Conservation (phyloP, 2,329 filamentous ascomycete genomes). For the Passalora sequoiae region DNA sequence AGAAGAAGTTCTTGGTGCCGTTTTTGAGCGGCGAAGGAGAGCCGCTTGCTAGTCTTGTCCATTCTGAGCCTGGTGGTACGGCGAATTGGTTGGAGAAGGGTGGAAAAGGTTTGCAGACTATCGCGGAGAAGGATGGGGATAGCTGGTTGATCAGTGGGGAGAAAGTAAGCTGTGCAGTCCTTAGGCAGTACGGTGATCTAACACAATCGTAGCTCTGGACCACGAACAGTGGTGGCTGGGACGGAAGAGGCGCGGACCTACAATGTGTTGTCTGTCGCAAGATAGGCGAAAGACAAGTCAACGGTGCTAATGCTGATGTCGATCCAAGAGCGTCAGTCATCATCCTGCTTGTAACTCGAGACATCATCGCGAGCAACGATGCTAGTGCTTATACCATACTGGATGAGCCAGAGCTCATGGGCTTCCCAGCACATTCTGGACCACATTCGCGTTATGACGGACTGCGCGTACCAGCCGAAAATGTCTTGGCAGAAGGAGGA, state of each 20-base stretch:
- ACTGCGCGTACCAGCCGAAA: conserved; percentile 74
- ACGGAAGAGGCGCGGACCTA: conserved; percentile 48
- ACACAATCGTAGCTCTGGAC: conserved; percentile 45
- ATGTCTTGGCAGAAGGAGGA: conserved; percentile 54
- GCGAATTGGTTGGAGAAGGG: conserved; percentile 52
- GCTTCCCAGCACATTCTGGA: conserved; percentile 47
- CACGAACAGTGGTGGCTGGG: conserved; percentile 52
- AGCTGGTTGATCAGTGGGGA: conserved; percentile 52
- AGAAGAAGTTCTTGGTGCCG: conserved; percentile 42
- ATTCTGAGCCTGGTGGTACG: conserved; percentile 49
- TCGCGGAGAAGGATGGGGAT: conserved; percentile 45
- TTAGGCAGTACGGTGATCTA: background rate
- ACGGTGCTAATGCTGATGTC: conserved; percentile 10
- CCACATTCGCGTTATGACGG: conserved; percentile 78
- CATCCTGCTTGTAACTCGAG: conserved; percentile 48
- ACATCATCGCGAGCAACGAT: conserved; percentile 44
- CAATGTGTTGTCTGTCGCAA: conserved; percentile 50
- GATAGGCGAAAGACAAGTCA: conserved; percentile 8
- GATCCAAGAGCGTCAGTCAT: conserved; percentile 40
- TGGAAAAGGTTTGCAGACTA: conserved; percentile 46
- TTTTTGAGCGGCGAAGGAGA: conserved; percentile 31
- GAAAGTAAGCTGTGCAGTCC: conserved; percentile 37
- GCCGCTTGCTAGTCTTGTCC: conserved; percentile 49
- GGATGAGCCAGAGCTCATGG: conserved; percentile 42
- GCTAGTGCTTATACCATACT: conserved; percentile 44